phyloP scores from a whole-genome alignment of 164 flowering plant species.

The Chloranthus sessilifolius region DNA sequence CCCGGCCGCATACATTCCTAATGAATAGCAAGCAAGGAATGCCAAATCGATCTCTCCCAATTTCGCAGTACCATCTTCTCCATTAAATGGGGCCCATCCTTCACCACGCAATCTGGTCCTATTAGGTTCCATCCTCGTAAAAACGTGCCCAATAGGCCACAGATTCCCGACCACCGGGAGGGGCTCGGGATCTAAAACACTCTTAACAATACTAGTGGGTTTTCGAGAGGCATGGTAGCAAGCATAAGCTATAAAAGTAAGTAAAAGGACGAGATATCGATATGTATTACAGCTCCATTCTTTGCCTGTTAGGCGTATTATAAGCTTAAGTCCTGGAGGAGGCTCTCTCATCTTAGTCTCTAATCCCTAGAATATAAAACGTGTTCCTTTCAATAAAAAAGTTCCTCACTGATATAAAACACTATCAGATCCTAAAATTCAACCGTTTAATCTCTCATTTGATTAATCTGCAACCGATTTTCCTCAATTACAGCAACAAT shows the following conservation, averaged over 20 bases:
- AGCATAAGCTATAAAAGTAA: slow-evolving; percentile 84
- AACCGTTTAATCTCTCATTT: too few relatives aligned
- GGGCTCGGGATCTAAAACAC: slow-evolving; percentile 63
- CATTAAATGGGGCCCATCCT: slow-evolving; percentile 91
- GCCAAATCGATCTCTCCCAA: slow-evolving; percentile 91
- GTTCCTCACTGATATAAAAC: too few relatives aligned
- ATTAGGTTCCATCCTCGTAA: slow-evolving; percentile 24
- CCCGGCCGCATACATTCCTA: slow-evolving; percentile 88
- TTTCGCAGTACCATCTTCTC: slow-evolving; percentile 60
- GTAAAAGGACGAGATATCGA: slow-evolving; percentile 50
- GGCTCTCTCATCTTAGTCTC: slow-evolving; percentile 14
- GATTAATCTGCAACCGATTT: too few relatives aligned
- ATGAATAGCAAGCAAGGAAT: slow-evolving; percentile 73
- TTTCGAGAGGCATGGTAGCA: slow-evolving; percentile 91
- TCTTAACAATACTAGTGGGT: slow-evolving; percentile 85
- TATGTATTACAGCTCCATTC: slow-evolving; percentile 50
- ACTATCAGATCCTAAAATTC: too few relatives aligned
- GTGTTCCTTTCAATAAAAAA: too few relatives aligned
- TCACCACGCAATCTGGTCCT: not conserved
- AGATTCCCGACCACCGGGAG: slow-evolving; percentile 10
- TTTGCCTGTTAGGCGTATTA: slow-evolving; percentile 41
- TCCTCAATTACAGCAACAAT: too few relatives aligned
- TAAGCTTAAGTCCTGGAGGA: slow-evolving; percentile 59
- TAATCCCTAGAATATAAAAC: too few relatives aligned
- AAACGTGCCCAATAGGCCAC: slow-evolving; percentile 63